Evolutionary conservation across 306 rosid species (phyloP), one percentile per base, ranked within the genome.

Genomic region (Carpinus fangiana): DNA sequence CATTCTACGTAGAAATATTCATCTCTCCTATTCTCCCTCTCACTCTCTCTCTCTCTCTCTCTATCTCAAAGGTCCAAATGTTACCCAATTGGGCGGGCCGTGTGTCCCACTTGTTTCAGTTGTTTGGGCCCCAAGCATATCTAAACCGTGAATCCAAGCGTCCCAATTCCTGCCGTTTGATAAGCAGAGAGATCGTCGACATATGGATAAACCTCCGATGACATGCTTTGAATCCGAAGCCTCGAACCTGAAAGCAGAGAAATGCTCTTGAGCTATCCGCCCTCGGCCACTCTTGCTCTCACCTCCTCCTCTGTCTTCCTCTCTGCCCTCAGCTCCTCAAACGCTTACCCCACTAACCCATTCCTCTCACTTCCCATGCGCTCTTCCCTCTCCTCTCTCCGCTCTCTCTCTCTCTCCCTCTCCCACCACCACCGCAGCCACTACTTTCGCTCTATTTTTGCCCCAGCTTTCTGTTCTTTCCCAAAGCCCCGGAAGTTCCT

Each of bases 391-490:
- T 8, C 75, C 51, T 50, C 70, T 11, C 55, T 77, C 61, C 81
- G 73, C 62, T 82, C 87, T 73, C 68, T 80, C 77, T 10, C 79
- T 50, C 73, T 72, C 55, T 74, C 34, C 78, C 54, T 4, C 55
- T 80, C 13, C 8, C 51, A 43, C 50, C 28, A n/a, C 57, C 74
- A 2, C 70, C 79, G 28, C 70, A 68, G 17, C 67, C 77, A 62
- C 28, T 41, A 62, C 55, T 1, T 55, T 16, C 14, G 14, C 34
- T 61, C 79, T 34, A 34, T 78, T 53, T 62, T 23, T 56, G 11
- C 38, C 14, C 38, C 73, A 4, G 47, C 74, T 10, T 43, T 52
- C 54, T n/a, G 5, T 41, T 50, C 38, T 9, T 18, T 61, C 70
- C 5, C 79, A 9, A 59, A 36, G 41, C 23, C 71, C 52, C 73